Evolutionary conservation across 2,329 filamentous ascomycete genomes (phyloP).

Genomic region (Epichloe gansuensis): DNA sequence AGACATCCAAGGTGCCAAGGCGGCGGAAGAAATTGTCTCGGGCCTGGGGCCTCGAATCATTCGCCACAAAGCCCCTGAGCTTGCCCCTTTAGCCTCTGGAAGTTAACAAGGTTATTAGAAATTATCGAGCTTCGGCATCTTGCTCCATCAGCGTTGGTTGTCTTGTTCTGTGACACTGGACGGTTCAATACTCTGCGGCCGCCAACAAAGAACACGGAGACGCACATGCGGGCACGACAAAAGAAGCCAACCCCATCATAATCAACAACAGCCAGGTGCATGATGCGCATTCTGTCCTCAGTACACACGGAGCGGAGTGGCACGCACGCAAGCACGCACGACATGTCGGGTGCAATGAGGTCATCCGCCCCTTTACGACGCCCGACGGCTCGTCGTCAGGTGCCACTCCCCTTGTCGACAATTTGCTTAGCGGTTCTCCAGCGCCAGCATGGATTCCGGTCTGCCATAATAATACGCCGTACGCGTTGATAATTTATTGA

Average conservation of each 20-base stretch:
- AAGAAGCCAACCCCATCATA: too few relatives aligned
- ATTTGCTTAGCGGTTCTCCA: conserved; percentile 1
- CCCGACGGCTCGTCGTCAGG: background rate
- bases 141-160: background rate
- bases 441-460: background rate
- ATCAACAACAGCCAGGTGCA: background rate
- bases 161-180: background rate
- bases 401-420: background rate
- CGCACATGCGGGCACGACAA: too few relatives aligned
- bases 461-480: background rate
- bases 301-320: too few relatives aligned
- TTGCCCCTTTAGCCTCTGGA: background rate
- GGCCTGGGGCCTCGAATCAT: background rate
- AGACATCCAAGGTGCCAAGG: background rate
- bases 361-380: conserved; percentile 1
- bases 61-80: background rate
- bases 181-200: too few relatives aligned
- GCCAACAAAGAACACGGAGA: too few relatives aligned
- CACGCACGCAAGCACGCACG: too few relatives aligned
- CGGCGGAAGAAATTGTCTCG: background rate
- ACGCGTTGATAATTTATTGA: background rate
- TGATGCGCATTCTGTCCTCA: background rate
- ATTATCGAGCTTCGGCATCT: background rate
- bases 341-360: background rate
- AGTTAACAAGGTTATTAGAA: background rate